Base-by-base conservation (phyloP, 2,329 filamentous ascomycete genomes). In the Fusarium falciforme region DNA sequence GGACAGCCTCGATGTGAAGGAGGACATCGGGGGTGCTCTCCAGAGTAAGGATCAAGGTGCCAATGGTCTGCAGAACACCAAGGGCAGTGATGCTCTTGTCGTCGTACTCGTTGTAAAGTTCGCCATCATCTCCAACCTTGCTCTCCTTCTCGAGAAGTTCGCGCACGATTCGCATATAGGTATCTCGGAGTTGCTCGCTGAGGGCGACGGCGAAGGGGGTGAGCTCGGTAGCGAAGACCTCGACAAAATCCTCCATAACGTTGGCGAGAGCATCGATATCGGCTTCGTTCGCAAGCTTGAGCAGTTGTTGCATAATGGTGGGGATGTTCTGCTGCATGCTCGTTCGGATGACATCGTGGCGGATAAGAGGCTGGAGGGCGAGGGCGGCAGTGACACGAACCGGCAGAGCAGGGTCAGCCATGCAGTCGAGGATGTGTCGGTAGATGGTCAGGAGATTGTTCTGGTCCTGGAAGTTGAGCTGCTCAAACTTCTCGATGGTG, bases 171-270 rank as follows among this genome's bases (percentile, higher is more conserved):
- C 96, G 91, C 75, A 99, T 89, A 79, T 99, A 99, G 0, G 96
- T 99, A 79, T 99, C 96, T 49, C 96, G 92, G 57, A 99, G 88
- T 84, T 99, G 96, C 84, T 98, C 95, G 80, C 95, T 98, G 5
- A 99, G 88, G 6, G 96, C 96, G 35, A 99, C 96, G 12, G 96
- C 96, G 79, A 99, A 99, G 4, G 96, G 96, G 7, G 96, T 98
- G 55, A 99, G 89, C 82, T 99, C 96, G 4, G 94, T 90, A n/a
- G 96, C 96, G 80, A 99, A 99, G 3, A 98, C 95, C 83, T 99
- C 96, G 54, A 99, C 96, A 80, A 99, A 99, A 80, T 99, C 96
- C 84, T 99, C 96, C 96, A 99, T 99, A 42, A 99, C 96, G 79
- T 98, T 98, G 25, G 96, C 96, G 44, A 99, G 88, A 6, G 96